Conservation (phyloP, 805 yeast genomes). For the Suhomyces tanzawaensis region DNA sequence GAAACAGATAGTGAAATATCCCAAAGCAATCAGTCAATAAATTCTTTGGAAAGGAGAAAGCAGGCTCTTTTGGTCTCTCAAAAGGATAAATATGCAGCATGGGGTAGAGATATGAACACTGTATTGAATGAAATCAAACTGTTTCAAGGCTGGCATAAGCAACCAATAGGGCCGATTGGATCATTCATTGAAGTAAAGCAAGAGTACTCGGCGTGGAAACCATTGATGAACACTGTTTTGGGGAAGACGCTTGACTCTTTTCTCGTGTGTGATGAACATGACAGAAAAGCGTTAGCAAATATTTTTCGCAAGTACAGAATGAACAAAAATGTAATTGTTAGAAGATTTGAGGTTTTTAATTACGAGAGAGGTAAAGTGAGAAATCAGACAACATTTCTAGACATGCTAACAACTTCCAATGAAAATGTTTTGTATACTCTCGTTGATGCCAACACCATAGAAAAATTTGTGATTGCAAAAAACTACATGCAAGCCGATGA, state of each 20-base stretch:
- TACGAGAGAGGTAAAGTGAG: constrained; percentile 46
- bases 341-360: constrained; percentile 58
- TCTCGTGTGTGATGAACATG: constrained; percentile 63
- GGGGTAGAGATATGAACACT: constrained; percentile 45
- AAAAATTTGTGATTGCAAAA: constrained; percentile 53
- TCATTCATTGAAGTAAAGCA: constrained; percentile 52
- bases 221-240: constrained; percentile 56
- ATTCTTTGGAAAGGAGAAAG: constrained; percentile 10
- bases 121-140: constrained; percentile 43
- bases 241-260: constrained; percentile 56
- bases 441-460: constrained; percentile 62
- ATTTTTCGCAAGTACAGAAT: constrained; percentile 27
- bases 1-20: constrained; percentile 1
- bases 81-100: constrained; percentile 44
- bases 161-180: constrained; percentile 85
- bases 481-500: constrained; percentile 51
- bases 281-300: constrained; percentile 39
- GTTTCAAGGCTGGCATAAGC: constrained; percentile 33
- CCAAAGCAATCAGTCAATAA: constrained; percentile 7
- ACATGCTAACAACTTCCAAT: constrained; percentile 55
- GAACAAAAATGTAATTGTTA: constrained; percentile 44
- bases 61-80: constrained; percentile 17
- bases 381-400: constrained; percentile 48
- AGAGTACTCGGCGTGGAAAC: constrained; percentile 55
- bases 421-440: constrained; percentile 57